These are phyloP conservation scores for Paraphaeosphaeria minitans DNA, from an alignment of 2,329 filamentous ascomycete species.

Conservation along the genomic window DNA sequence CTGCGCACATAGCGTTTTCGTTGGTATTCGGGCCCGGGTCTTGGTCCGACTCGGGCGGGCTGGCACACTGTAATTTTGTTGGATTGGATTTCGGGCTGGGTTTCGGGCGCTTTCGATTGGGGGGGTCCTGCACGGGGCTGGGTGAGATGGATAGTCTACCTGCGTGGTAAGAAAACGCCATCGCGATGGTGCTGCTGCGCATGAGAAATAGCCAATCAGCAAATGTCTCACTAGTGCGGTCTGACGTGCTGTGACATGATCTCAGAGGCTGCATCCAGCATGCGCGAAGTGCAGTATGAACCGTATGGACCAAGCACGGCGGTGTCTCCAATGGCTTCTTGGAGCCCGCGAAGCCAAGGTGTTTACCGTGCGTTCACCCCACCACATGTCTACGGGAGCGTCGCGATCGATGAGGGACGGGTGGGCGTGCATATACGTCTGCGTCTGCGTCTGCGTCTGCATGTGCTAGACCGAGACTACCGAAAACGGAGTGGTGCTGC, in stretches of 20 bases:
- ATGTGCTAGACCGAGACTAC: background rate
- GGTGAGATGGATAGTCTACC: background rate
- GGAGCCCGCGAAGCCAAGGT: background rate
- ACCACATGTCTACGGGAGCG: background rate
- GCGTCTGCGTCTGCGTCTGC: no score
- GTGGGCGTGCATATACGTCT: no score
- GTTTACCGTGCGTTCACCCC: background rate
- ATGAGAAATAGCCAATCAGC: background rate
- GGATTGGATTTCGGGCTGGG: background rate
- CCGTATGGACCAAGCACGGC: no score
- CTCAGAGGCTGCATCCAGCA: background rate
- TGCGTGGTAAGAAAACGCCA: background rate
- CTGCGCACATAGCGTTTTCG: conserved; percentile 8
- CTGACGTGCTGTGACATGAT: background rate
- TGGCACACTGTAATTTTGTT: background rate
- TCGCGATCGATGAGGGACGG: background rate
- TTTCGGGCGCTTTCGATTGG: background rate
- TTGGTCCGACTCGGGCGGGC: background rate
- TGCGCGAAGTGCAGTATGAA: background rate
- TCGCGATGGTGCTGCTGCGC: background rate
- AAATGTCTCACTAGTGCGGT: background rate
- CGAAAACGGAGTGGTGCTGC: background rate
- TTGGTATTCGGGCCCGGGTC: background rate
- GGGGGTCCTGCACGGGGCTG: background rate
- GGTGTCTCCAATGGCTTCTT: background rate